Conservation (phyloP, 1,139 yeast genomes). For the Saccharomyces pastorianus region DNA sequence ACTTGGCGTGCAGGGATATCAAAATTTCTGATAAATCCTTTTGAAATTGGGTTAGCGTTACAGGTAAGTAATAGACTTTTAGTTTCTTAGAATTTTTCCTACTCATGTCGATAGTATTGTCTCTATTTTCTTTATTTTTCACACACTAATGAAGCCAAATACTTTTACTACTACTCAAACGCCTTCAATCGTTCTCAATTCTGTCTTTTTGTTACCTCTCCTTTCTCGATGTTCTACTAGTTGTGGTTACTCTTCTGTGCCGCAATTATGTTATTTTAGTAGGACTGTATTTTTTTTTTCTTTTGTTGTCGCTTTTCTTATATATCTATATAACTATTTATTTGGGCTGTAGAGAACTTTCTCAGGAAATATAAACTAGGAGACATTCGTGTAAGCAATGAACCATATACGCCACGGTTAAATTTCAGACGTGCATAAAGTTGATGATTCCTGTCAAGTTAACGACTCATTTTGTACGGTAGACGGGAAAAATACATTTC, state of each 20-base stretch:
- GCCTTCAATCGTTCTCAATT: neutral
- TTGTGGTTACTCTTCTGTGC: neutral
- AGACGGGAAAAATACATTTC: neutral
- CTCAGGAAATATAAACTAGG: neutral
- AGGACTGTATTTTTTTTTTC: neutral
- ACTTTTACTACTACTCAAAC: neutral
- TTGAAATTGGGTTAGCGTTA: slow-evolving; percentile 48
- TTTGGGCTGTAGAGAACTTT: neutral
- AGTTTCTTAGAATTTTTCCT: slow-evolving; percentile 4
- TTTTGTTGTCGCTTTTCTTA: neutral
- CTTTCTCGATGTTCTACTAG: neutral
- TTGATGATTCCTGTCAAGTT: neutral
- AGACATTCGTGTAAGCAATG: neutral
- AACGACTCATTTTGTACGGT: neutral
- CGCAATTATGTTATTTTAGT: neutral
- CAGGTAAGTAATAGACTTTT: slow-evolving; percentile 45
- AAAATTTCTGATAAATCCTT: slow-evolving; percentile 47
- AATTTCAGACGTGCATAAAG: neutral
- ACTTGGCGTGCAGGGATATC: slow-evolving; percentile 43
- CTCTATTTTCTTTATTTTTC: neutral
- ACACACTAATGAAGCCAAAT: neutral
- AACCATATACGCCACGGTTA: neutral
- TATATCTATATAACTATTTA: neutral
- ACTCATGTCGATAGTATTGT: neutral
- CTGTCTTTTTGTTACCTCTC: neutral